Conservation (phyloP, 306 rosid genomes). For the Cajanus cajan region DNA sequence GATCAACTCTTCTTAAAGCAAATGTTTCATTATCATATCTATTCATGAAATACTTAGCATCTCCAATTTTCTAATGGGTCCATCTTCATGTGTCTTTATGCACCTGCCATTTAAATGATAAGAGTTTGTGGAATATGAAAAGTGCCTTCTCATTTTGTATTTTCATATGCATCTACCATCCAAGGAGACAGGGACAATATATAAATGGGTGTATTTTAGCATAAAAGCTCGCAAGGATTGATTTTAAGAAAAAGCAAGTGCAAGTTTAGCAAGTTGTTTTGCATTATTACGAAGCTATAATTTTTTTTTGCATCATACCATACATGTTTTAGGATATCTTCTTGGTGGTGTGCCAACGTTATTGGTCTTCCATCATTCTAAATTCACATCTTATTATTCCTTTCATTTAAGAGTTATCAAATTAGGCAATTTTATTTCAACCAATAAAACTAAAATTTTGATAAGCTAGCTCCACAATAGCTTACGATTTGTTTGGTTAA, state of each 20-base stretch:
- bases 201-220: not conserved
- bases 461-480: not conserved
- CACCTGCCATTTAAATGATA: not conserved
- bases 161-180: not conserved
- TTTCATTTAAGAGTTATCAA: not conserved
- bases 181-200: not conserved
- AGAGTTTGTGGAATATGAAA: not conserved
- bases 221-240: not conserved
- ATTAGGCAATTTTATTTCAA: not conserved
- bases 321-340: too few species aligned
- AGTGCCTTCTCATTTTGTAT: not conserved
- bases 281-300: not conserved
- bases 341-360: too few species aligned
- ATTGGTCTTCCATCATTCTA: not conserved
- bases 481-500: not conserved
- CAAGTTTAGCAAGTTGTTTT: not conserved
- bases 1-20: conserved; percentile 17
- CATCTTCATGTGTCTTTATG: conserved; percentile 16
- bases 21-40: conserved; percentile 14
- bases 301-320: too few species aligned
- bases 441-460: not conserved
- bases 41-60: conserved; percentile 7
- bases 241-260: not conserved
- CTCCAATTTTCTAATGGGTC: conserved; percentile 25
- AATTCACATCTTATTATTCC: not conserved